Conservation (phyloP, 768 basidiomycete genomes). For the Mycena vulgaris region DNA sequence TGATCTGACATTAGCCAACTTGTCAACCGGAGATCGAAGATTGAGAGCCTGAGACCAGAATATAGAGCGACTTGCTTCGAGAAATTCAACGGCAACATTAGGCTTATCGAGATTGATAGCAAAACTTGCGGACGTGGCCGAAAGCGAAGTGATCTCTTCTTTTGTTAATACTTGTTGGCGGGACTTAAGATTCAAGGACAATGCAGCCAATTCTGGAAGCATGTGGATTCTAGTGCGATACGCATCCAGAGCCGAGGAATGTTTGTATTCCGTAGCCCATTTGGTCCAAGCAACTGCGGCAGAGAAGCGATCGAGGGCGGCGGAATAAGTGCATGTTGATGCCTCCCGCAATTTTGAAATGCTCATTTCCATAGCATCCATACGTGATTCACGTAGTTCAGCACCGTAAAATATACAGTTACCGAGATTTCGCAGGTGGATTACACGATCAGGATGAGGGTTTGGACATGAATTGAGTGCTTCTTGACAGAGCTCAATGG, state of each 20-base stretch:
- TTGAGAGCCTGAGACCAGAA: slow-evolving; percentile 28
- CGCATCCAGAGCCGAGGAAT: slow-evolving; percentile 14
- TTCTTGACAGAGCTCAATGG: slow-evolving; percentile 12
- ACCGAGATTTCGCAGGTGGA: slow-evolving; percentile 1
- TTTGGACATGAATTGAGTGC: slow-evolving; percentile 12
- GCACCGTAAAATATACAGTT: not conserved
- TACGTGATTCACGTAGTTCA: not conserved
- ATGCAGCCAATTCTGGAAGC: slow-evolving; percentile 25
- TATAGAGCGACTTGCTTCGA: slow-evolving; percentile 21
- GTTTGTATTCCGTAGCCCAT: slow-evolving; percentile 4
- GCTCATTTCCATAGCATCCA: not conserved
- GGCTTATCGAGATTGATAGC: not conserved
- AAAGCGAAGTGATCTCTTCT: slow-evolving; percentile 4
- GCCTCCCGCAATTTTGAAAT: slow-evolving; percentile 14
- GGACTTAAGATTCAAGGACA: slow-evolving; percentile 20
- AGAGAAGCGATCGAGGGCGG: not conserved
- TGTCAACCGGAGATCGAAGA: slow-evolving; percentile 16
- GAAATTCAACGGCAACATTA: slow-evolving; percentile 26
- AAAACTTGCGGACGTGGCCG: not conserved
- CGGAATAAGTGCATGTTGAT: not conserved
- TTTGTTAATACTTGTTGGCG: not conserved
- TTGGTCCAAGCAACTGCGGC: slow-evolving; percentile 1
- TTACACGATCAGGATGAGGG: slow-evolving; percentile 1
- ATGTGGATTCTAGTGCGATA: not conserved
- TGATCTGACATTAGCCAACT: slow-evolving; percentile 1